phyloP scores from a whole-genome alignment of 495 filamentous ascomycete genomes.

The Hypomontagnella submonticulosa region DNA sequence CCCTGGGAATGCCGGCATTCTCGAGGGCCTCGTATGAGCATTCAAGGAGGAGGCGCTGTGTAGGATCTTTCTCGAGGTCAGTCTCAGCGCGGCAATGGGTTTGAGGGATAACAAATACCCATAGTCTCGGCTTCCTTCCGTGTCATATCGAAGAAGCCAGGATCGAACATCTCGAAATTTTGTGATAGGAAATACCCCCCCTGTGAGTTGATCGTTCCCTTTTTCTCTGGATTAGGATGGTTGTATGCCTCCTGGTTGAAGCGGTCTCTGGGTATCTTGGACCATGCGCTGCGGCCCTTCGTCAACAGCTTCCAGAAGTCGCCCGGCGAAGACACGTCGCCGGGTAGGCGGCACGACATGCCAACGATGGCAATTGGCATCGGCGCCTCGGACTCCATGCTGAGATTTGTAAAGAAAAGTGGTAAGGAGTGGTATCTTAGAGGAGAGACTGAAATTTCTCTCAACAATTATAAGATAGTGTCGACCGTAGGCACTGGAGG shows the following conservation, averaged over 20 bases:
- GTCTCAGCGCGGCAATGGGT: not conserved
- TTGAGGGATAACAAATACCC: constrained; percentile 37
- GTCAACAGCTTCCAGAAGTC: constrained; percentile 61
- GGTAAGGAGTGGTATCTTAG: constrained; percentile 15
- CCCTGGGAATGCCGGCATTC: constrained; percentile 61
- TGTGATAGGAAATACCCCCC: constrained; percentile 66
- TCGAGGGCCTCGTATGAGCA: constrained; percentile 63
- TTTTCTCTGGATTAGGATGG: constrained; percentile 65
- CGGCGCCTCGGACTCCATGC: constrained; percentile 38
- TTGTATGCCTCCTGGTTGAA: constrained; percentile 74
- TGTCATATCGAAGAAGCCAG: constrained; percentile 64
- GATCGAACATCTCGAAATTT: constrained; percentile 61
- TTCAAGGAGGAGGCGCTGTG: constrained; percentile 67
- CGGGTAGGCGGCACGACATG: constrained; percentile 62
- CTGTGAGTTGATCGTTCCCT: constrained; percentile 55
- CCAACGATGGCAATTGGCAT: constrained; percentile 58
- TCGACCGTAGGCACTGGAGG: constrained; percentile 14
- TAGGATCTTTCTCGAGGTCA: constrained; percentile 57
- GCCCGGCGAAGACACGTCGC: constrained; percentile 52
- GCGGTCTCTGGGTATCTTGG: constrained; percentile 69
- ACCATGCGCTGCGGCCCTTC: constrained; percentile 52
- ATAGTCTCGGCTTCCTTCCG: constrained; percentile 61
- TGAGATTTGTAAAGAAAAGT: constrained; percentile 16
- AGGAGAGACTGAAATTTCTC: constrained; percentile 11
- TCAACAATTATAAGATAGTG: constrained; percentile 1